Evolutionary conservation across 306 rosid genomes (phyloP).

Genomic region (Medicago lupulina): DNA sequence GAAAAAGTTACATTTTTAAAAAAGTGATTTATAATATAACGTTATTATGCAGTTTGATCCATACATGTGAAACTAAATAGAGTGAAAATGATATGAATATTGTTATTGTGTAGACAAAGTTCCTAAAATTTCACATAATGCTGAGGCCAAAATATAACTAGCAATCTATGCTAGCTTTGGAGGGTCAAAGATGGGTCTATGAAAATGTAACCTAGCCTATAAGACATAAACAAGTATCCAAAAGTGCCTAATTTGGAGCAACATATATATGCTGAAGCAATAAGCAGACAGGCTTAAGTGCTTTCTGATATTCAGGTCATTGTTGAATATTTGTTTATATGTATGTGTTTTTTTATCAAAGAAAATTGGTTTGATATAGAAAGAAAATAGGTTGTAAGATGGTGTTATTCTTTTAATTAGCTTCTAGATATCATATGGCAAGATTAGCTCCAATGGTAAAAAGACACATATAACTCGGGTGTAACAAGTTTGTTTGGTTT

Average conservation of each 20-base stretch:
- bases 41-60: background rate
- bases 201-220: background rate
- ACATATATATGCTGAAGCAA: slow-evolving; percentile 28
- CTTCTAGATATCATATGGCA: slow-evolving; percentile 15
- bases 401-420: slow-evolving; percentile 15
- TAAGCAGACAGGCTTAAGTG: slow-evolving; percentile 37
- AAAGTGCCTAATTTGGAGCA: slow-evolving; percentile 40
- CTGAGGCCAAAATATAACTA: background rate
- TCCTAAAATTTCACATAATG: background rate
- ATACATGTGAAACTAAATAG: too few species aligned
- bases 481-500: too few species aligned
- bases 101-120: background rate
- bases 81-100: background rate
- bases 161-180: slow-evolving; percentile 2
- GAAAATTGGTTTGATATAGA: slow-evolving; percentile 27
- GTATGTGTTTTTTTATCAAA: slow-evolving; percentile 38
- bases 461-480: background rate
- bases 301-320: slow-evolving; percentile 45
- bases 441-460: background rate
- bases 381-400: slow-evolving; percentile 10
- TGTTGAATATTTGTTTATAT: slow-evolving; percentile 34
- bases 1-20: background rate
- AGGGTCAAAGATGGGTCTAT: slow-evolving; percentile 41
- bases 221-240: slow-evolving; percentile 28
- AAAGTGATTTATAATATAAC: background rate